A percentile compares a stretch with the other conserved stretches of the same genome.
Evolutionary conservation across 768 basidiomycete species (phyloP).

Genomic region (Mycena maculata): DNA sequence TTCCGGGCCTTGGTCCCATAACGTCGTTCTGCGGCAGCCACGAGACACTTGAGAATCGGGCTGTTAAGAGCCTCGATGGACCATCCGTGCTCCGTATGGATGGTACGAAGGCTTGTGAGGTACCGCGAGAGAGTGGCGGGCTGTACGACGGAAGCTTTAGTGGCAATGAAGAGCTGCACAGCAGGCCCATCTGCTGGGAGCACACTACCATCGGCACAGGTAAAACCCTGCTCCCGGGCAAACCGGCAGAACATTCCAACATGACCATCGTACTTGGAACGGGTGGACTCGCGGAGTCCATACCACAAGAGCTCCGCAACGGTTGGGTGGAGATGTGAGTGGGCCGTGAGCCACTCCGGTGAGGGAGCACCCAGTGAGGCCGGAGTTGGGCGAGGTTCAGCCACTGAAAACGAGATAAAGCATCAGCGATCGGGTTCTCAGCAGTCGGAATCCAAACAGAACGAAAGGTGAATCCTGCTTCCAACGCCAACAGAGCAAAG

Average conservation of each 20-base stretch:
- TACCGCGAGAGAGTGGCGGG: slow-evolving; percentile 5
- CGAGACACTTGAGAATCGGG: slow-evolving; percentile 10
- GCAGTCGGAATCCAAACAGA: not conserved
- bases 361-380: not conserved
- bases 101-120: slow-evolving; percentile 12
- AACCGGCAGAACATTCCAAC: not conserved
- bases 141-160: not conserved
- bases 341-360: slow-evolving; percentile 21
- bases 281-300: not conserved
- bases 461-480: not conserved
- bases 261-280: not conserved
- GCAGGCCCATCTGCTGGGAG: slow-evolving; percentile 2
- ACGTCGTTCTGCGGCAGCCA: not conserved
- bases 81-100: slow-evolving; percentile 12
- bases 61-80: slow-evolving; percentile 6
- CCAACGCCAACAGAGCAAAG: not conserved
- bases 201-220: slow-evolving; percentile 9
- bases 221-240: not conserved
- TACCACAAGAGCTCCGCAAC: slow-evolving; percentile 5
- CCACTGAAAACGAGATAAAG: slow-evolving; percentile 10
- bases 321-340: slow-evolving; percentile 9
- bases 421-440: slow-evolving; percentile 6
- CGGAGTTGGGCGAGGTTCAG: not conserved
- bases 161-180: slow-evolving; percentile 10
- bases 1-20: slow-evolving; percentile 1